Percentiles rank a stretch among this genome's conserved stretches.
Evolutionary conservation across 1,284 basidiomycete genomes (phyloP).

Genomic region (Inonotus hispidus): DNA sequence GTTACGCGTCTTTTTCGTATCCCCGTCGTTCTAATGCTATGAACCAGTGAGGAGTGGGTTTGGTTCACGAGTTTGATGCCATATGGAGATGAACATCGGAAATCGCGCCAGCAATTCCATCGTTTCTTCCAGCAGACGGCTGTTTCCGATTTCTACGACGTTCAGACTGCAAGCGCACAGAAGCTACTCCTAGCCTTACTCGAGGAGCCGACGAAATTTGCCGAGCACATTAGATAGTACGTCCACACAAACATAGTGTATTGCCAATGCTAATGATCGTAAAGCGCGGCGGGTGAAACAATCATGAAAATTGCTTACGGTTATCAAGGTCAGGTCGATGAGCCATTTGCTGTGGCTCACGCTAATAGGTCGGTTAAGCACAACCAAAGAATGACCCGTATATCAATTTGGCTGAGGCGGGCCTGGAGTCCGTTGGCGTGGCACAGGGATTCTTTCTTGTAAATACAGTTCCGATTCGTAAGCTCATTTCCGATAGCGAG

Average conservation of each 20-base stretch:
- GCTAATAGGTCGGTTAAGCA: not conserved
- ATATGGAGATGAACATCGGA: conserved; percentile 28
- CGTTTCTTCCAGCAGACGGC: not conserved
- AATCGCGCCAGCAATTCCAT: conserved; percentile 24
- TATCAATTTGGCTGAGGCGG: conserved; percentile 12
- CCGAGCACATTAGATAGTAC: conserved; percentile 25
- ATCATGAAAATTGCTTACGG: conserved; percentile 12
- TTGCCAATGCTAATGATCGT: not conserved
- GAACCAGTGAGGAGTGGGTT: too few species aligned
- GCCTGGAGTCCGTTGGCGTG: not conserved
- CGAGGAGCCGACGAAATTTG: conserved; percentile 21
- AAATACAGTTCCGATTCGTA: conserved; percentile 4
- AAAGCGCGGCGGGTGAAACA: not conserved
- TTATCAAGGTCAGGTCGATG: conserved; percentile 3
- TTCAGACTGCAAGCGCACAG: conserved; percentile 20
- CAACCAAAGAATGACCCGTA: conserved; percentile 17
- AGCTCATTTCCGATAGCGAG: not conserved
- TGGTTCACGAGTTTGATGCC: conserved; percentile 24
- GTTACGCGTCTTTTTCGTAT: too few species aligned
- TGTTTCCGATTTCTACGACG: conserved; percentile 26
- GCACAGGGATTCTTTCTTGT: conserved; percentile 11
- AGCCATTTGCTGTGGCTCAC: not conserved
- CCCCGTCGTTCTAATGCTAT: too few species aligned
- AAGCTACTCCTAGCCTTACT: conserved; percentile 22
- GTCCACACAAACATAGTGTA: not conserved